These are phyloP conservation scores for Priceomyces medius DNA, from an alignment of 805 yeast species.

Conservation along the genomic window DNA sequence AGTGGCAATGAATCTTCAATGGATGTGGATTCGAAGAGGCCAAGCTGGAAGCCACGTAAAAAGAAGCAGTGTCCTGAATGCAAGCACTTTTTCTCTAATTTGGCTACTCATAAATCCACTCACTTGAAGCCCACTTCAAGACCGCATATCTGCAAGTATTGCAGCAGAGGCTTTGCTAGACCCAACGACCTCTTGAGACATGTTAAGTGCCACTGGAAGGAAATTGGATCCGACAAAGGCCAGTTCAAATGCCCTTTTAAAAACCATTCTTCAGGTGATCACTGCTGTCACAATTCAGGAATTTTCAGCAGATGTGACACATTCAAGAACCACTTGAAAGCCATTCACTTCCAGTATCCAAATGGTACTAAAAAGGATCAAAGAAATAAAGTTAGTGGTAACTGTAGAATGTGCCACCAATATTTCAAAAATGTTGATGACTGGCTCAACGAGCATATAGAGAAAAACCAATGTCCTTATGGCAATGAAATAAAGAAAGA, in stretches of 20 bases:
- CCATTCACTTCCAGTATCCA: constrained; percentile 87
- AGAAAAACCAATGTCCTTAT: constrained; percentile 39
- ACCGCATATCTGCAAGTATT: constrained; percentile 75
- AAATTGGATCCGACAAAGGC: constrained; percentile 60
- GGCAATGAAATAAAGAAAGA: constrained; percentile 8
- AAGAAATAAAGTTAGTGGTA: constrained; percentile 65
- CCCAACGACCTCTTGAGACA: constrained; percentile 86
- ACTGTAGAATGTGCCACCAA: constrained; percentile 73
- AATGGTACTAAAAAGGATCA: constrained; percentile 80
- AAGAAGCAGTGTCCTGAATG: constrained; percentile 76
- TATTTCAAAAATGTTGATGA: constrained; percentile 67
- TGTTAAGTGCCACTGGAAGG: constrained; percentile 81
- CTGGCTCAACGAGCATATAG: constrained; percentile 79
- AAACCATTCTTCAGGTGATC: constrained; percentile 27
- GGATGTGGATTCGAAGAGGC: constrained; percentile 4
- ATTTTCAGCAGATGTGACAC: constrained; percentile 89
- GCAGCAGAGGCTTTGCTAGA: constrained; percentile 83
- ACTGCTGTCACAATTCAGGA: constrained; percentile 77
- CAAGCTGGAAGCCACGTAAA: constrained; percentile 48
- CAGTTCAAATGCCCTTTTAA: constrained; percentile 81
- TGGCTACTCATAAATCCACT: constrained; percentile 80
- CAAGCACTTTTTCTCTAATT: constrained; percentile 64
- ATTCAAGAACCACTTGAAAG: constrained; percentile 85
- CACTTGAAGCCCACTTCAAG: constrained; percentile 70
- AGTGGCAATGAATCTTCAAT: neutral